Conservation (phyloP, 2,329 filamentous ascomycete species). For the Fusarium phyllophilum region DNA sequence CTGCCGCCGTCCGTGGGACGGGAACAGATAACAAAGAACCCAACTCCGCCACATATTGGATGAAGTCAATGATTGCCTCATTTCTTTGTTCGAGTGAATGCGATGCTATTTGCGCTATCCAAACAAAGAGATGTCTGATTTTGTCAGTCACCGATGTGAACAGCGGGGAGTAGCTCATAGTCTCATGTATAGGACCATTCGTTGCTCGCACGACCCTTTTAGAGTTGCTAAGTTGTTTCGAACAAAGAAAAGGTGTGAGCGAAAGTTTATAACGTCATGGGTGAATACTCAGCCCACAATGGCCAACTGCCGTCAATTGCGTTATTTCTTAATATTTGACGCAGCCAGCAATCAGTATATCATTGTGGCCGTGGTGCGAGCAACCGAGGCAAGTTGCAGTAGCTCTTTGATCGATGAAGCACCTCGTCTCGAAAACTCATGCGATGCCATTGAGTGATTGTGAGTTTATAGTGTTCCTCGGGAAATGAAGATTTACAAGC, state of each 20-base stretch:
- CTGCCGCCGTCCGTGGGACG: background rate
- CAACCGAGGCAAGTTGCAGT: slow-evolving; percentile 2
- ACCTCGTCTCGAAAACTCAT: slow-evolving; percentile 6
- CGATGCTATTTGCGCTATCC: background rate
- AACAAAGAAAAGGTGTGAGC: slow-evolving; percentile 27
- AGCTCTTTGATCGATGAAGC: background rate
- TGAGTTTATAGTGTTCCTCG: background rate
- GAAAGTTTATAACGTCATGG: background rate
- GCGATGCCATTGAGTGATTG: background rate
- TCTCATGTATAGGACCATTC: background rate
- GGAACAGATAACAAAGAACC: slow-evolving; percentile 36
- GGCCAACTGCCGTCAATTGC: background rate
- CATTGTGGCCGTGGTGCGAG: background rate
- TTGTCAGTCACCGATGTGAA: background rate
- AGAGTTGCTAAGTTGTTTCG: slow-evolving; percentile 31
- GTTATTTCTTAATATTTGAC: background rate
- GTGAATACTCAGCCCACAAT: background rate
- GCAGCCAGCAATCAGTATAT: background rate
- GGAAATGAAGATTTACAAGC: slow-evolving; percentile 35
- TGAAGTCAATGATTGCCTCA: background rate
- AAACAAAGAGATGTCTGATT: slow-evolving; percentile 8
- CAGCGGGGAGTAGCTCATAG: background rate
- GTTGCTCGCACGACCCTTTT: background rate
- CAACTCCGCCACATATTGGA: background rate
- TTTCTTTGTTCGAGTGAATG: slow-evolving; percentile 30